Percentiles rank a stretch among this genome's conserved stretches.
phyloP scores from a whole-genome alignment of 2,329 filamentous ascomycete genomes.

The Nemania diffusa region DNA sequence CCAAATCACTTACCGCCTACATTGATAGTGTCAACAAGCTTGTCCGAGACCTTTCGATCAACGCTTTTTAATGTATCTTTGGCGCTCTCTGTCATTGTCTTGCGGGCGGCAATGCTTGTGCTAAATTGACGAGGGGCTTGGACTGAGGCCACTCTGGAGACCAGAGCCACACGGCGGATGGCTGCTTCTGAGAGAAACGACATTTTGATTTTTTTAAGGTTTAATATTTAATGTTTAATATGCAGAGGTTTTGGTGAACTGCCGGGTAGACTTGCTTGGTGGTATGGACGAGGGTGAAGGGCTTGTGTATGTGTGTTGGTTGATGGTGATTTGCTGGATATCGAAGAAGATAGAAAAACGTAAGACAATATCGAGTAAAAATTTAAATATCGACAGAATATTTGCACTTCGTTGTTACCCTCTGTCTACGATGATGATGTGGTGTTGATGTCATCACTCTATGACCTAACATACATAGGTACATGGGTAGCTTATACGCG shows the following conservation, averaged over 20 bases:
- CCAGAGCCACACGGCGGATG: slow-evolving; percentile 56
- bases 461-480: not conserved
- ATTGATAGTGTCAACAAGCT: slow-evolving; percentile 70
- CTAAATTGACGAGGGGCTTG: slow-evolving; percentile 62
- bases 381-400: slow-evolving; percentile 6
- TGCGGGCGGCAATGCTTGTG: slow-evolving; percentile 57
- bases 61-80: slow-evolving; percentile 70
- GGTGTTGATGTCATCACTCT: slow-evolving; percentile 31
- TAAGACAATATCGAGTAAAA: not conserved
- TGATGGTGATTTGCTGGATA: not conserved
- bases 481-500: not conserved
- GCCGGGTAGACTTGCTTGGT: not conserved
- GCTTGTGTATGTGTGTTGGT: not conserved
- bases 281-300: not conserved
- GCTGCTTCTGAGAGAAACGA: slow-evolving; percentile 63
- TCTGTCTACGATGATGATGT: slow-evolving; percentile 21
- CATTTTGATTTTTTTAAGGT: slow-evolving; percentile 56
- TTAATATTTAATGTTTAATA: no score
- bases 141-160: slow-evolving; percentile 52
- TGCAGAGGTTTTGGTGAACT: no score
- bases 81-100: slow-evolving; percentile 63
- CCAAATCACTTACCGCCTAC: slow-evolving; percentile 61
- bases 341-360: not conserved
- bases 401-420: not conserved
- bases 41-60: slow-evolving; percentile 69